Base-by-base conservation (phyloP, 1,284 basidiomycete species). In the Lignosus rhinocerotis region DNA sequence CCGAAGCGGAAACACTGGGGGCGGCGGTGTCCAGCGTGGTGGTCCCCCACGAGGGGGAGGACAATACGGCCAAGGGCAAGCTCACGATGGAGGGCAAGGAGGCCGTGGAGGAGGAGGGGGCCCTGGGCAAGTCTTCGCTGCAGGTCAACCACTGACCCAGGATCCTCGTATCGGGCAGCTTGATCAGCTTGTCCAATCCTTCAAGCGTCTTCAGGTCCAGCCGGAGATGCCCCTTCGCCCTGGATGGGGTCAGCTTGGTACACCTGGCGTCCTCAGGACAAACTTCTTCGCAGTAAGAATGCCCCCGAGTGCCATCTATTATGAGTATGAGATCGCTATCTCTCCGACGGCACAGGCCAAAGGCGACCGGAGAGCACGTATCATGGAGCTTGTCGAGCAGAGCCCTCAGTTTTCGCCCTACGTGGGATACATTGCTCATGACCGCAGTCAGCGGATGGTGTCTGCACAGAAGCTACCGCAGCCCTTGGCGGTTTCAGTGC, bases 271-370 rank as follows among this genome's bases (percentile, higher is more conserved):
- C 0, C 70, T 91, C 7, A 79, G 89, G 0, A 76, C 87, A 41
- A 92, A 92, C 67, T 88, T 90, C 70, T 90, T 89, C 68, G 63
- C 86, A 0, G 68, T 89, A 25, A 77, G 70, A 34, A 69, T 85
- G 25, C 78, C 81, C 0, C 78, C 80, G 52, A 75, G 76, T 0
- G 51, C 65, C 0, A 67, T 71, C 1, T 73, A 85, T 7, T 86
- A 82, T 65, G 87, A 90, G 61, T 91, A 92, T 65, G 72, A 72
- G 14, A 76, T 91, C 51, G 72, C 80, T 1, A 78, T 90, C 49
- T 68, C 73, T 11, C 87, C 88, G 0, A 78, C 74, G 50, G 78
- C 77, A 0, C 76, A 80, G 50, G 72, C 79, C 2, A 81, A 77
- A 47, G 70, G 73, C n/a, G 80, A 77, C 51, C 78, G 86, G 3